Percentiles rank a stretch among this genome's conserved stretches.
Conservation (phyloP, 2,329 filamentous ascomycete species). For the Cladosporium velox region DNA sequence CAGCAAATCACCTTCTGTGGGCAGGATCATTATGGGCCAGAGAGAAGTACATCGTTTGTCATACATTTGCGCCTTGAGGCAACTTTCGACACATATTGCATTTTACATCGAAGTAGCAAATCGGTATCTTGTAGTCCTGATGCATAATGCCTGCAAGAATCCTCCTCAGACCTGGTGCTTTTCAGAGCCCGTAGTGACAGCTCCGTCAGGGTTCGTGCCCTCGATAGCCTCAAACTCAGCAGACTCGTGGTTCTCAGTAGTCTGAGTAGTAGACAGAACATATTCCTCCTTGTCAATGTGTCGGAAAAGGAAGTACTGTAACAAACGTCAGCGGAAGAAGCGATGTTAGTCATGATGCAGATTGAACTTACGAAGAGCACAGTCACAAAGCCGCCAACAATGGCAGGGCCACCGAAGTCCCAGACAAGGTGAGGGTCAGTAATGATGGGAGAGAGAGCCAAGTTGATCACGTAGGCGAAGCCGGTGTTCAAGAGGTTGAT, state of each 20-base stretch:
- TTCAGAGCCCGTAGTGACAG: background rate
- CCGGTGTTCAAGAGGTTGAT: constrained; percentile 47
- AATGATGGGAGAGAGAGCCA: constrained; percentile 41
- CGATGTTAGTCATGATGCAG: too few relatives aligned
- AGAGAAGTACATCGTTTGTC: background rate
- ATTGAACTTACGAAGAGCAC: constrained; percentile 42
- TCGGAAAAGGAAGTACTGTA: constrained; percentile 14
- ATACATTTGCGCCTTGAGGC: background rate
- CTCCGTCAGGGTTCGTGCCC: constrained; percentile 5
- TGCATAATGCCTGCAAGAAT: background rate
- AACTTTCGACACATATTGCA: background rate
- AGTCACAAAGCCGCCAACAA: constrained; percentile 51
- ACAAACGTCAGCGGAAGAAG: background rate
- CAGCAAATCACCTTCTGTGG: background rate
- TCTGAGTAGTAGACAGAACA: constrained; percentile 18
- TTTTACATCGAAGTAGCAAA: background rate
- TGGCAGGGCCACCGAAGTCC: constrained; percentile 53
- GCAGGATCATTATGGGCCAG: too few relatives aligned
- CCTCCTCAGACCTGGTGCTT: background rate
- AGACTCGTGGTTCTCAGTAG: constrained; percentile 14
- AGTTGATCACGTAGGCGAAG: constrained; percentile 42
- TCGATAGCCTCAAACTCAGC: constrained; percentile 18
- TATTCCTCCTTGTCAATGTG: constrained; percentile 21
- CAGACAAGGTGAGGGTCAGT: constrained; percentile 52
- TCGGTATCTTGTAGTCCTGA: background rate